Conservation (phyloP, 2,329 filamentous ascomycete genomes). For the Phaeosphaeria sp. region DNA sequence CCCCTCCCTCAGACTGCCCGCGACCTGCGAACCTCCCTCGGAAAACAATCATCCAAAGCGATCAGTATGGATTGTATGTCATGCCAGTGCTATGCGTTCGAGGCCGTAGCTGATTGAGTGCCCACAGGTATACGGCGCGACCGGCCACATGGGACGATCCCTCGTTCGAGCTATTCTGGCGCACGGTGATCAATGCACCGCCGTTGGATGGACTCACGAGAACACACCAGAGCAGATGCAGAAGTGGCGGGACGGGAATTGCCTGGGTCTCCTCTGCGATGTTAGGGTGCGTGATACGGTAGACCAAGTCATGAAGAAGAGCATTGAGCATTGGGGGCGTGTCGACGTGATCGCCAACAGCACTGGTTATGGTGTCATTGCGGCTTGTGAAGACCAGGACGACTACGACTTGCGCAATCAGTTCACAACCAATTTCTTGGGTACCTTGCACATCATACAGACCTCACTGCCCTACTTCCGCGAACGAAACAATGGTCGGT, state of each 20-base stretch:
- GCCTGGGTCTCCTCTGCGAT: conserved; percentile 85
- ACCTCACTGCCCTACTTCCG: conserved; percentile 87
- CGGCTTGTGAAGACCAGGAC: conserved; percentile 95
- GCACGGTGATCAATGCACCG: conserved; percentile 82
- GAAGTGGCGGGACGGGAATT: conserved; percentile 69
- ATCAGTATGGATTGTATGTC: conserved; percentile 84
- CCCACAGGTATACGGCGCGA: conserved; percentile 81
- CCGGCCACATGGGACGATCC: conserved; percentile 94
- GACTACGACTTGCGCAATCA: conserved; percentile 93
- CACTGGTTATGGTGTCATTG: conserved; percentile 94
- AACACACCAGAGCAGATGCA: conserved; percentile 75
- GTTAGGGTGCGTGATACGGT: conserved; percentile 84
- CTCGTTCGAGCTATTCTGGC: conserved; percentile 82
- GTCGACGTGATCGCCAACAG: conserved; percentile 90
- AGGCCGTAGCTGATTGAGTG: conserved; percentile 8
- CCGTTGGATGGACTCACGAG: conserved; percentile 83
- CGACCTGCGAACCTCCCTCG: conserved; percentile 84
- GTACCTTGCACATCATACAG: conserved; percentile 91
- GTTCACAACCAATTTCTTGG: conserved; percentile 98
- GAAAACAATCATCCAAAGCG: conserved; percentile 72
- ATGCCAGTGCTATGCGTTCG: not conserved
- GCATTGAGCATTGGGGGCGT: conserved; percentile 76
- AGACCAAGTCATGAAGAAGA: conserved; percentile 70
- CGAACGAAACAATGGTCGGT: conserved; percentile 74
- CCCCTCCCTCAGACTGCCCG: conserved; percentile 68